Evolutionary conservation across 1,284 basidiomycete species (phyloP), one percentile per base, ranked within the genome.

Genomic region (Ceratorhiza oryzae-sativae): DNA sequence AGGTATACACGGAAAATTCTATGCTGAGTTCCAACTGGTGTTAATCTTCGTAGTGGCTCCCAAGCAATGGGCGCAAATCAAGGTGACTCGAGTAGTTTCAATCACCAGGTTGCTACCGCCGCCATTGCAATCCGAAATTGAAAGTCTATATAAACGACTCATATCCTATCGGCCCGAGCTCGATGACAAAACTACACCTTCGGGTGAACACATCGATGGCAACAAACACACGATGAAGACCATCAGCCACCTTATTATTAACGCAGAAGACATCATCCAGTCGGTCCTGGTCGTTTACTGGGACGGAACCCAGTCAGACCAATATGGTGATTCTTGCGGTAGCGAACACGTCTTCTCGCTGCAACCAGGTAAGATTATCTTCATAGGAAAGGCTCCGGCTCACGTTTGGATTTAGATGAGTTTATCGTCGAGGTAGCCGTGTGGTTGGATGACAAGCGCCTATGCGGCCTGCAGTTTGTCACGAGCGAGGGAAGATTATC

Each of bases 401-500:
- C 13, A 39, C 13, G n/a, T 39, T 13, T 39, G 36, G 13, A 13
- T 30, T n/a, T n/a, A 62, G 60, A 42, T 3, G 60, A 62, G 30
- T 30, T 46, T 30, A 48, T 62, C 45, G 30, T 20, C 2, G 60
- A 62, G 48, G 30, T 62, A 2, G 12, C 46, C 5, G 32, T 12
- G 6, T 46, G 60, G 41, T 2, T 27, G 4, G 15, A 34, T 5
- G 20, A 10, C 2, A n/a, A 48, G 5, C 15, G 60, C 20, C 12
- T 62, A 2, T 48, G 3, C 32, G 60, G 41, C 3, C 2, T 62
- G 4, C 60, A 48, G 39, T 62, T 62, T 48, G 32, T 32, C 27
- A 62, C 60, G 12, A 62, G 42, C 42, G 3, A 25, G 3, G 60
- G 60, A 30, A 12, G 60, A 30, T 20, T 41, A 15, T 62, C 60